Evolutionary conservation across 768 basidiomycete genomes (phyloP), one percentile per base, ranked within the genome.

Genomic region (Lenzites betulinus): DNA sequence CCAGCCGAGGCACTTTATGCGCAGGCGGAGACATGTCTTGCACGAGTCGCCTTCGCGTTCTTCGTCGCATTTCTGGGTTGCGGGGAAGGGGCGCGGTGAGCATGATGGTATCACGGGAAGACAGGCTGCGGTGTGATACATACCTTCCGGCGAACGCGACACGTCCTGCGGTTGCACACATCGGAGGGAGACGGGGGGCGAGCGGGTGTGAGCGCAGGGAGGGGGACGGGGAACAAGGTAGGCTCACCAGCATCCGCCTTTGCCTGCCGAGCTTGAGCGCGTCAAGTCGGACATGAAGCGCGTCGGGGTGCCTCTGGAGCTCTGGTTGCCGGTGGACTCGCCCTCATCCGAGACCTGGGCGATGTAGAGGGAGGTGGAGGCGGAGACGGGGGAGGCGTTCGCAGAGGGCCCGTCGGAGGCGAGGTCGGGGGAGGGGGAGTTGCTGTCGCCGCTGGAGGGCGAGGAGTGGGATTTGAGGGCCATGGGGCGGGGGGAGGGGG

Each of bases 1-100:
- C 92, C 92, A 93, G 13, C 92, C 92, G 4, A 93, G 78, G 74
- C 92, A 93, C 52, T 88, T 80, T 68, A 93, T 90, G 49, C 86
- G 87, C 38, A 93, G 79, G 51, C 92, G 88, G 60, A 84, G 81
- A 72, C 92, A 93, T 1, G 92, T 93, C 66, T 83, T 81, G 75
- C 91, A 93, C 2, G 90, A 88, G 73, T 90, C 84, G 61, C 84
- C 87, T 36, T 67, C 87, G 64, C 89, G 85, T 65, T 90, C 86
- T 68, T 93, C 91, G 72, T 93, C 91, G 73, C 91, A 93, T 89
- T 93, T 93, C 90, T 93, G 52, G 6, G 26, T 36, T 36, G 42
- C 38, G 59, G 57, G 54, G 51, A 26, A 36, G 44, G 44, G 41
- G 23, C 20, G 39, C 38, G 58, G 44, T 53, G 26, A 57, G 48